Evolutionary conservation across 306 rosid species (phyloP), one percentile per base, ranked within the genome.

Genomic region (Acacia confusa): DNA sequence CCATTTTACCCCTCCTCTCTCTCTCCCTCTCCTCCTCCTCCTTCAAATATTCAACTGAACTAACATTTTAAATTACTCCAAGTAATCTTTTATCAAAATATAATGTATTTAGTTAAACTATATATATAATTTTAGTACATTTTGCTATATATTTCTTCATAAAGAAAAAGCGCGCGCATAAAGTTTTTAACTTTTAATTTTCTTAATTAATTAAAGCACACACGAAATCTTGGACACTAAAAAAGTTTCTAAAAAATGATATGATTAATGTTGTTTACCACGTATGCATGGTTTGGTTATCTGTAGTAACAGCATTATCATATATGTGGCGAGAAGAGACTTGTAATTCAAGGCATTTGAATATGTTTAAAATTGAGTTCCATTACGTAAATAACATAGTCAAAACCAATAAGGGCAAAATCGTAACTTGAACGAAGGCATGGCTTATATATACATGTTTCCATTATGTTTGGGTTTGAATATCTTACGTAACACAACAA

Each of bases 1-100:
- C 85, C 70, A 79, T 28, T 72, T 79, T 78, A 55, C 67, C 87
- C 86, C 86, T 57, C 80, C 43, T 15, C 9, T 22, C 58, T 52
- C 48, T 64, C 72, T 81, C 40, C 6, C 40, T 6, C 40, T 9
- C 50, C n/a, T 32, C 24, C 6, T 60, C 73, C 81, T 64, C 11
- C 1, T 19, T 9, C 44, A 15, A 65, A 65, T 60, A 32, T 6
- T 65, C 11, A 16, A 32, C 3, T 65, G 11, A 16, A 65, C 43
- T 19, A 65, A 15, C 1, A 7, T 65, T 8, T n/a, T n/a, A n/a
- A 65, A 17, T 57, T 57, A 55, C 9, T 16, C 22, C n/a, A 15
- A 30, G n/a, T n/a, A n/a, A 28, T 30, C 38, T 64, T 30, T 64
- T 50, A 17, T 43, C 14, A 25, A 61, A 0, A 0, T 0, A 9